Base-by-base conservation (phyloP, 805 yeast species). In the Candida tallmaniae region DNA sequence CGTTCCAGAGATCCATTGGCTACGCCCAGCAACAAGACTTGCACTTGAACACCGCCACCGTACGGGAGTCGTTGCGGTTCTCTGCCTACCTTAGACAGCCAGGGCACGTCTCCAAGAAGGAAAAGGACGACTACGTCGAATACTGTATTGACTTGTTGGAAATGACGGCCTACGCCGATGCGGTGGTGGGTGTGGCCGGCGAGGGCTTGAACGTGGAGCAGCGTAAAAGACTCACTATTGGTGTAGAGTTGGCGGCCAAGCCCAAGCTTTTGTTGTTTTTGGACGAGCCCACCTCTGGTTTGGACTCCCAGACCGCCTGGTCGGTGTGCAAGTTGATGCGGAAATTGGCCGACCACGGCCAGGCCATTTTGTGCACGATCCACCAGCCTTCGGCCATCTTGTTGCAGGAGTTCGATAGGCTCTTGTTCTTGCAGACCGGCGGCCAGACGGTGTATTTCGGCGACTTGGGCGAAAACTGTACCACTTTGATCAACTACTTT, bases 331-430 rank as follows among this genome's bases (percentile, higher is more conserved):
- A 60, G 35, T 58, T 62, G 49, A 52, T 62, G 51, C 54, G 67
- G 44, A 62, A 62, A 42, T 56, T 62, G 35, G 65, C 66, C 28
- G 62, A 60, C 42, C 60, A 58, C 36, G 68, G 68, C 18, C 69
- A 62, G 41, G 65, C 68, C 24, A 60, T 62, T 41, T 56, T 62
- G 42, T 62, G 68, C 34, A 83, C 94, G 18, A 83, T 83, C 46
- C 93, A 83, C 60, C 94, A 83, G 59, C 94, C 95, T 50, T 83
- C 93, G 6, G 89, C 94, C 35, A 68, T 81, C 39, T 64, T 84
- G 51, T 68, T 84, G 61, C 74, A 83, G 51, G 85, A 80, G 49
- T 84, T 86, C 52, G 95, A 86, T 52, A 73, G 88, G 48, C 66
- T 85, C 46, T 63, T 70, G 44, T 72, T 83, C 46, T 65, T 83